phyloP scores from a whole-genome alignment of 2,329 filamentous ascomycete species.

The Talaromyces funiculosus region DNA sequence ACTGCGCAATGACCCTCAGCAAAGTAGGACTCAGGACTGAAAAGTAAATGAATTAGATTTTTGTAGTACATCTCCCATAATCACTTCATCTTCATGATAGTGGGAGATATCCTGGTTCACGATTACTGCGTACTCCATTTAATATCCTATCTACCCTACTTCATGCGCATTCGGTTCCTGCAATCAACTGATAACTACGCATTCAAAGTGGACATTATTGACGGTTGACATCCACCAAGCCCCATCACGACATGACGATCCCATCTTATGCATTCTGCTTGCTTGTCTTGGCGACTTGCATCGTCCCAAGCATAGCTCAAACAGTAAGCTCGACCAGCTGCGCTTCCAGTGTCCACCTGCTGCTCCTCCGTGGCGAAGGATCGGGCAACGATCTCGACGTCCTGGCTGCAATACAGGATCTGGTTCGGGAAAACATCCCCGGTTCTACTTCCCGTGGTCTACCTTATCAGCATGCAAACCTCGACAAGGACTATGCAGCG shows the following conservation, averaged over 20 bases:
- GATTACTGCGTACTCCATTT: too few relatives aligned
- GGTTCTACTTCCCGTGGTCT: constrained; percentile 19
- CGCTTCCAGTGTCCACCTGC: constrained; percentile 20
- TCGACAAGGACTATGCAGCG: constrained; percentile 17
- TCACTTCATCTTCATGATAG: not conserved
- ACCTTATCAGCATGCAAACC: constrained; percentile 19
- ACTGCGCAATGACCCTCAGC: too few relatives aligned
- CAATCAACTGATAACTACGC: too few relatives aligned
- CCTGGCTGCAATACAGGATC: constrained; percentile 19
- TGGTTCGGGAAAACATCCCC: constrained; percentile 20
- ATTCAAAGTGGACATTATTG: too few relatives aligned
- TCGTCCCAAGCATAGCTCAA: constrained; percentile 8
- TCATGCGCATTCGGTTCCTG: too few relatives aligned
- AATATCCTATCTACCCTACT: too few relatives aligned
- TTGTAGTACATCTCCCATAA: not conserved
- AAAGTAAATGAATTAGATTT: not conserved
- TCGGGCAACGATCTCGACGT: constrained; percentile 22
- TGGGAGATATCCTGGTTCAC: not conserved
- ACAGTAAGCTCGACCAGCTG: constrained; percentile 14
- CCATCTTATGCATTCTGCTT: not conserved
- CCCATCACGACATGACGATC: not conserved
- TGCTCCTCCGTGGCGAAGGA: constrained; percentile 21
- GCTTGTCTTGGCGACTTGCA: not conserved
- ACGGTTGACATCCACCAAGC: not conserved
- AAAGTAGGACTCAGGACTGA: not conserved